A percentile compares a stretch with the other conserved stretches of the same genome.
Evolutionary conservation across 768 basidiomycete genomes (phyloP).

Genomic region (Krasilnikovozyma curviuscula): DNA sequence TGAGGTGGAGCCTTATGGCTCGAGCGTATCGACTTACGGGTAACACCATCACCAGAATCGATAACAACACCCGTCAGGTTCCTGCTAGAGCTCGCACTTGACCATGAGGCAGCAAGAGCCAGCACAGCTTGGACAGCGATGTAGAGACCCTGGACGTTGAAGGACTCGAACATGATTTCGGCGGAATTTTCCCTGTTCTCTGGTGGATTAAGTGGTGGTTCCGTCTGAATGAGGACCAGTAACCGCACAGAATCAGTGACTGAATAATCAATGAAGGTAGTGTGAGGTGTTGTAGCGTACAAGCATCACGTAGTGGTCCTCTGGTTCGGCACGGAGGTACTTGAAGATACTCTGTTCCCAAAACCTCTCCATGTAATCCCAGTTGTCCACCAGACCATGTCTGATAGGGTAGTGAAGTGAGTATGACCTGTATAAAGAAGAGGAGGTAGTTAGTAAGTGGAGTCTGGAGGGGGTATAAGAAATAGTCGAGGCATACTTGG

Average conservation of each 20-base stretch:
- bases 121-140: slow-evolving; percentile 98
- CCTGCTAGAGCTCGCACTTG: slow-evolving; percentile 69
- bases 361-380: slow-evolving; percentile 97
- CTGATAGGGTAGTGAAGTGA: slow-evolving; percentile 88
- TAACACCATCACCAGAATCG: slow-evolving; percentile 97
- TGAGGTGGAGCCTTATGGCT: not conserved
- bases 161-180: slow-evolving; percentile 99
- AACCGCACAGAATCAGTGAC: not conserved
- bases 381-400: slow-evolving; percentile 43
- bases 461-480: not conserved
- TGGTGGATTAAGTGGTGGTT: slow-evolving; percentile 91
- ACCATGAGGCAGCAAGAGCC: slow-evolving; percentile 93
- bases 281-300: slow-evolving; percentile 34
- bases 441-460: not conserved
- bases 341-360: slow-evolving; percentile 99
- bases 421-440: slow-evolving; percentile 39
- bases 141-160: slow-evolving; percentile 63
- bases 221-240: slow-evolving; percentile 44
- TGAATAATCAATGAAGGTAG: not conserved
- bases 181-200: slow-evolving; percentile 98
- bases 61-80: slow-evolving; percentile 93
- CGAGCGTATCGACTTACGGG: slow-evolving; percentile 32
- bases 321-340: slow-evolving; percentile 91
- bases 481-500: slow-evolving; percentile 35
- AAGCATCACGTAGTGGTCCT: slow-evolving; percentile 94